Percentiles rank a stretch among this genome's conserved stretches.
Evolutionary conservation across 306 rosid species (phyloP).

Genomic region (Malus sylvestris): DNA sequence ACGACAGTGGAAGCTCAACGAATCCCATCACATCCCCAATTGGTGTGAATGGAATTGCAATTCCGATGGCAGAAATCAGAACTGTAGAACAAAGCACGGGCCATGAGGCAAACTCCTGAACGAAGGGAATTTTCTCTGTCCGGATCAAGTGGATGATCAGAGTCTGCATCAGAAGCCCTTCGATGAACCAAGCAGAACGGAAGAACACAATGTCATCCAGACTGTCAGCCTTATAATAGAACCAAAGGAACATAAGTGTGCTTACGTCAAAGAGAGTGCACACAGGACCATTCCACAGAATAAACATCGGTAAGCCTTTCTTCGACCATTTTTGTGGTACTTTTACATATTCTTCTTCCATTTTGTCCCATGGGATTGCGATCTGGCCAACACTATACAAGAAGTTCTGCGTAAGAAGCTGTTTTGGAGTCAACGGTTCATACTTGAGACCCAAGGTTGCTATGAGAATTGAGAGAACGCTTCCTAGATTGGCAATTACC

Average conservation of each 20-base stretch:
- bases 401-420: conserved; percentile 72
- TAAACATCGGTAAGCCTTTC: conserved; percentile 52
- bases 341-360: conserved; percentile 58
- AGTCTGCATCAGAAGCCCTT: conserved; percentile 78
- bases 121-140: conserved; percentile 64
- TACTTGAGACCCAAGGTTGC: conserved; percentile 48
- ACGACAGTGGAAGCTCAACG: conserved; percentile 41
- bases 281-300: conserved; percentile 75
- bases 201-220: conserved; percentile 28
- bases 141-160: conserved; percentile 65
- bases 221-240: conserved; percentile 30
- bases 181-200: conserved; percentile 77
- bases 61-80: conserved; percentile 51
- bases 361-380: conserved; percentile 58
- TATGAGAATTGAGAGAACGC: conserved; percentile 58
- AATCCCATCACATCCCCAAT: conserved; percentile 52
- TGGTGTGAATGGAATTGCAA: conserved; percentile 51
- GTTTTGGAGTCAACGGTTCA: conserved; percentile 61
- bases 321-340: conserved; percentile 60
- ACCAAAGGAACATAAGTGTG: conserved; percentile 52
- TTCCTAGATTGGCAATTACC: conserved; percentile 76
- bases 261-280: conserved; percentile 61
- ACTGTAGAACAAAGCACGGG: conserved; percentile 71
- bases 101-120: conserved; percentile 73
- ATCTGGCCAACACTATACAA: conserved; percentile 72